phyloP scores from a whole-genome alignment of 73 alveolate genomes.

The Stentor coeruleus region DNA sequence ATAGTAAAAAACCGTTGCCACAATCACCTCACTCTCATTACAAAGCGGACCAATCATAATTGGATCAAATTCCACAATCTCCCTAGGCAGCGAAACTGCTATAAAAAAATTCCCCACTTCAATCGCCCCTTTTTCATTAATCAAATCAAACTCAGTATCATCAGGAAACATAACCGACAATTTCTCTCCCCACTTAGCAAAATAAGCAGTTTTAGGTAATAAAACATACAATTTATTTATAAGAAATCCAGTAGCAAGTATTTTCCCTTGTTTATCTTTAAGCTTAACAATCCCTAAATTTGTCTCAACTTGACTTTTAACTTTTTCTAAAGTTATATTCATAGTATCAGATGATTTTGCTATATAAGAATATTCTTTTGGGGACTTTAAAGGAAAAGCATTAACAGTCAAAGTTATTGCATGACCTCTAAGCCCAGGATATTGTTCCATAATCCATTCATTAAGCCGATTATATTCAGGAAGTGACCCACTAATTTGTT shows the following conservation, averaged over 20 bases:
- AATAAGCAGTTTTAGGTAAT: no score
- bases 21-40: neutral
- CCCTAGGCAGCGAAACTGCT: neutral
- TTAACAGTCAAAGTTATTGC: neutral
- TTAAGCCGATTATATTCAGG: neutral
- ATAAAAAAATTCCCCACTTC: no score
- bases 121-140: neutral
- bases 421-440: neutral
- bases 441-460: neutral
- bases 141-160: neutral
- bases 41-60: neutral
- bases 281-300: neutral
- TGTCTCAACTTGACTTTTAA: neutral
- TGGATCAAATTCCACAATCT: neutral
- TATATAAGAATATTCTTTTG: neutral
- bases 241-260: neutral
- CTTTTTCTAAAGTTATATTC: neutral
- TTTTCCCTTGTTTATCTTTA: neutral
- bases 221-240: neutral
- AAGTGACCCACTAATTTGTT: neutral
- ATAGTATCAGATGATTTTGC: neutral
- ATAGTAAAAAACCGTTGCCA: neutral
- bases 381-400: neutral
- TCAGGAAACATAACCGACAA: neutral
- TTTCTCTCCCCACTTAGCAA: neutral